A percentile compares a stretch with the other conserved stretches of the same genome.
phyloP scores from a whole-genome alignment of 202 grass and related monocot species.

The Setaria viridis region DNA sequence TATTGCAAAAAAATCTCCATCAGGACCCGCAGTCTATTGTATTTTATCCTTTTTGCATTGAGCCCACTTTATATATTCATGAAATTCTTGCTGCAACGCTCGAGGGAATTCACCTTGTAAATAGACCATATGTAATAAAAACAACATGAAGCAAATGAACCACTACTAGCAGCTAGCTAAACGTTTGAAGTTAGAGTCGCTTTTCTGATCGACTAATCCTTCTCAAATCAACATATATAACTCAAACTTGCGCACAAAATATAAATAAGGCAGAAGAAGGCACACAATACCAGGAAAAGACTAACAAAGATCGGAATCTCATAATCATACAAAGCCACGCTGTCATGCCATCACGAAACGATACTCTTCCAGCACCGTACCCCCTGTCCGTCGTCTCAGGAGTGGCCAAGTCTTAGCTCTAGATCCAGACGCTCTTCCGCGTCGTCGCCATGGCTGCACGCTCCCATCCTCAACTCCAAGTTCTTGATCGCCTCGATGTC shows the following conservation, averaged over 20 bases:
- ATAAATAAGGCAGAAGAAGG: background rate
- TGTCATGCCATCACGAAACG: background rate
- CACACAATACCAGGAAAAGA: background rate
- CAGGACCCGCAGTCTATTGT: too few relatives aligned
- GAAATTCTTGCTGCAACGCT: too few relatives aligned
- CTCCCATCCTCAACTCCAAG: background rate
- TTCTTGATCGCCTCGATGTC: conserved; percentile 5
- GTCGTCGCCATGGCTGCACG: background rate
- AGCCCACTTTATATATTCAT: too few relatives aligned
- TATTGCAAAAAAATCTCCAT: too few relatives aligned
- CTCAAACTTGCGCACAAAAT: background rate
- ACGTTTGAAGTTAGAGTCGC: too few relatives aligned
- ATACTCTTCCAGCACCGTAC: background rate
- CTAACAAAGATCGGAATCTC: background rate
- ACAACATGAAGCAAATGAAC: too few relatives aligned
- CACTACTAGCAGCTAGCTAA: too few relatives aligned
- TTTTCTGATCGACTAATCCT: too few relatives aligned
- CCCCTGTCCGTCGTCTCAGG: background rate
- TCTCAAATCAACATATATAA: too few relatives aligned
- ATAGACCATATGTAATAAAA: too few relatives aligned
- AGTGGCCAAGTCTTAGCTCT: conserved; percentile 26
- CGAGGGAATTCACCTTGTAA: too few relatives aligned
- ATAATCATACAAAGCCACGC: background rate
- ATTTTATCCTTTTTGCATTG: too few relatives aligned
- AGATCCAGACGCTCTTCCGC: conserved; percentile 20